Evolutionary conservation across 192 early-diverging fungal genomes (phyloP).

Genomic region (Coemansia pectinata): DNA sequence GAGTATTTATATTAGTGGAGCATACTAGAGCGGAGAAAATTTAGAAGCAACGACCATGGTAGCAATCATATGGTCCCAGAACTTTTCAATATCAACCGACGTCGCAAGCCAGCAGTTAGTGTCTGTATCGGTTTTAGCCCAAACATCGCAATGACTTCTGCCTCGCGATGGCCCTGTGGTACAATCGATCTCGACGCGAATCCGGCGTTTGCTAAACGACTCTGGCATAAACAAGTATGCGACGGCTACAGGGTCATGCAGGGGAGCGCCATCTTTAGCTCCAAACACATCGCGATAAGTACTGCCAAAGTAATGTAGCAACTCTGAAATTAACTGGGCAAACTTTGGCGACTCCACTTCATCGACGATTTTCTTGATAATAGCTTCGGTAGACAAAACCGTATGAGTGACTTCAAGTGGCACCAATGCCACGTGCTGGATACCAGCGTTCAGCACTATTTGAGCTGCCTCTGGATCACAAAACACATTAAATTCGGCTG

Average conservation of each 20-base stretch:
- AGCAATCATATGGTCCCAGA: slow-evolving; percentile 31
- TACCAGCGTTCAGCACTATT: slow-evolving; percentile 20
- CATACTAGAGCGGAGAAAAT: background rate
- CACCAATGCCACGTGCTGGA: slow-evolving; percentile 19
- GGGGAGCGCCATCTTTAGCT: slow-evolving; percentile 15
- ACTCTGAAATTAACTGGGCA: slow-evolving; percentile 14
- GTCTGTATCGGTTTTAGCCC: background rate
- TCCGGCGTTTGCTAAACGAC: slow-evolving; percentile 8
- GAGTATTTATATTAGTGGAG: background rate
- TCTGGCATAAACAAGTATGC: slow-evolving; percentile 31
- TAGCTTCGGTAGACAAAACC: slow-evolving; percentile 4
- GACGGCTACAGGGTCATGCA: slow-evolving; percentile 34
- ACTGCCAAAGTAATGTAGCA: slow-evolving; percentile 14
- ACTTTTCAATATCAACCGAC: slow-evolving; percentile 11
- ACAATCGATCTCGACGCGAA: slow-evolving; percentile 20
- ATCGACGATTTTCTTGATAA: slow-evolving; percentile 19
- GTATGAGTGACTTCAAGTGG: slow-evolving; percentile 35
- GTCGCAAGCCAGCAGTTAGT: slow-evolving; percentile 33
- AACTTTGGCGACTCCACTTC: slow-evolving; percentile 13
- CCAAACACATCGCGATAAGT: slow-evolving; percentile 17
- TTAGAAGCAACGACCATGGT: slow-evolving; percentile 9
- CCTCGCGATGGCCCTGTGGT: slow-evolving; percentile 2
- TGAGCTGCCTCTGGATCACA: slow-evolving; percentile 43
- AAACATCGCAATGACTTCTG: slow-evolving; percentile 16
- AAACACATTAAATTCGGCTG: slow-evolving; percentile 42